These are phyloP conservation scores for Mycena sanguinolenta DNA, from an alignment of 768 basidiomycete genomes.

Conservation along the genomic window DNA sequence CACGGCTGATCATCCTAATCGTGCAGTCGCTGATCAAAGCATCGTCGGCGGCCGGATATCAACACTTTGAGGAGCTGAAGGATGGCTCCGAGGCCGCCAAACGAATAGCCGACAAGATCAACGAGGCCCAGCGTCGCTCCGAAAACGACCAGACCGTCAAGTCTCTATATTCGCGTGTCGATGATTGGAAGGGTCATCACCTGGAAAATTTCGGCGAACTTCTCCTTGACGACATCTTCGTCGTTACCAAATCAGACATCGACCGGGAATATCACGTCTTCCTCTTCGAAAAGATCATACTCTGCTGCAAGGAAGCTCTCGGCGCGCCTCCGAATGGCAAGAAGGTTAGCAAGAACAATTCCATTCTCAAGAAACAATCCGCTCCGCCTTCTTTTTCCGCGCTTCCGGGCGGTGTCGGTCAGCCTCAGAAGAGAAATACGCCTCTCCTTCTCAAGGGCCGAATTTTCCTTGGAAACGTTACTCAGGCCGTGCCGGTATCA, in stretches of 20 bases:
- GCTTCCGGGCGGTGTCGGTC: conserved; percentile 64
- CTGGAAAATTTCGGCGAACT: conserved; percentile 95
- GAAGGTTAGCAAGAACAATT: conserved; percentile 87
- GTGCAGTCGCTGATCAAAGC: conserved; percentile 82
- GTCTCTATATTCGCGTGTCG: conserved; percentile 87
- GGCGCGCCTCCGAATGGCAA: conserved; percentile 69
- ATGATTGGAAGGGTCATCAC: conserved; percentile 99
- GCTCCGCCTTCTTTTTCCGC: conserved; percentile 57
- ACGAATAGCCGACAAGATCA: conserved; percentile 95
- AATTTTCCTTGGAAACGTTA: conserved; percentile 97
- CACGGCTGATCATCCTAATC: conserved; percentile 29
- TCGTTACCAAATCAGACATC: conserved; percentile 95
- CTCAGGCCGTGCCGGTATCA: conserved; percentile 76
- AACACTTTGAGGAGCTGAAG: conserved; percentile 84
- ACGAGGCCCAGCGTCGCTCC: conserved; percentile 92
- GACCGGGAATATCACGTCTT: conserved; percentile 99
- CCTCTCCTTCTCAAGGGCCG: conserved; percentile 93
- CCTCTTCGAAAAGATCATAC: conserved; percentile 98
- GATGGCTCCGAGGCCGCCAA: conserved; percentile 88
- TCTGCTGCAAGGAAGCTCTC: conserved; percentile 95
- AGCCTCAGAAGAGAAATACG: conserved; percentile 80
- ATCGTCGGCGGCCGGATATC: conserved; percentile 71
- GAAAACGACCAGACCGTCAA: conserved; percentile 94
- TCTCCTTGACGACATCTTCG: conserved; percentile 94
- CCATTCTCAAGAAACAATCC: conserved; percentile 88